Percentiles rank a stretch among this genome's conserved stretches.
Evolutionary conservation across 352 stramenopile genomes (phyloP).

Genomic region (Pythium apleroticum): DNA sequence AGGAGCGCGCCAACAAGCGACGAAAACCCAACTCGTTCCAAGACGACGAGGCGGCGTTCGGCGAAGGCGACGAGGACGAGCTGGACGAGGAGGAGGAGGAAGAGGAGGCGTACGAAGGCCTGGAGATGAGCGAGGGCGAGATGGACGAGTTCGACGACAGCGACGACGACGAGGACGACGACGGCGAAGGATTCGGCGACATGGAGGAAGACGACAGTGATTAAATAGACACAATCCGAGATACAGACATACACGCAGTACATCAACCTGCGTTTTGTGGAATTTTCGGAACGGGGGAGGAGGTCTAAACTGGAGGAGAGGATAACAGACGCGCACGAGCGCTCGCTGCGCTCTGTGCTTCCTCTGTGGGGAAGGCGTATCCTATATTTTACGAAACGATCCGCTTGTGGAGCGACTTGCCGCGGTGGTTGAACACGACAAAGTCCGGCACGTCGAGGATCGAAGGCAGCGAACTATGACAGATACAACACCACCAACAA

Average conservation of each 20-base stretch:
- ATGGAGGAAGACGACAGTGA: conserved; percentile 40
- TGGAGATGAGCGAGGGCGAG: conserved; percentile 71
- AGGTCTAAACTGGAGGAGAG: not conserved
- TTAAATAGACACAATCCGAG: conserved; percentile 1
- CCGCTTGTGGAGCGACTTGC: conserved; percentile 71
- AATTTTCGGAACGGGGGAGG: not conserved
- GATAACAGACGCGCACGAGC: too few species aligned
- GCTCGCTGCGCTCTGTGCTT: too few species aligned
- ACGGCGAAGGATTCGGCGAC: conserved; percentile 31
- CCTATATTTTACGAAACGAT: conserved; percentile 32
- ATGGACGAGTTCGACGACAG: conserved; percentile 52
- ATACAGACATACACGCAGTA: not conserved
- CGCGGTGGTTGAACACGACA: conserved; percentile 82
- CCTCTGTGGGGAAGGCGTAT: not conserved
- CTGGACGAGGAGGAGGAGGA: conserved; percentile 71
- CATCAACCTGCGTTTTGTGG: conserved; percentile 2
- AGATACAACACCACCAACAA: not conserved
- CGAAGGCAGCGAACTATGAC: conserved; percentile 45
- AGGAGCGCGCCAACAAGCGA: conserved; percentile 48
- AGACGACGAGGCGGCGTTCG: conserved; percentile 41
- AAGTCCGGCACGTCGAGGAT: conserved; percentile 76
- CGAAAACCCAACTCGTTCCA: conserved; percentile 33
- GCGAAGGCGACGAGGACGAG: conserved; percentile 42
- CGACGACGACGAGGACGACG: conserved; percentile 44
- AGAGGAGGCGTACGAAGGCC: conserved; percentile 81